Percentiles rank a stretch among this genome's conserved stretches.
phyloP scores from a whole-genome alignment of 768 basidiomycete genomes.

The Botryobasidium botryosum region DNA sequence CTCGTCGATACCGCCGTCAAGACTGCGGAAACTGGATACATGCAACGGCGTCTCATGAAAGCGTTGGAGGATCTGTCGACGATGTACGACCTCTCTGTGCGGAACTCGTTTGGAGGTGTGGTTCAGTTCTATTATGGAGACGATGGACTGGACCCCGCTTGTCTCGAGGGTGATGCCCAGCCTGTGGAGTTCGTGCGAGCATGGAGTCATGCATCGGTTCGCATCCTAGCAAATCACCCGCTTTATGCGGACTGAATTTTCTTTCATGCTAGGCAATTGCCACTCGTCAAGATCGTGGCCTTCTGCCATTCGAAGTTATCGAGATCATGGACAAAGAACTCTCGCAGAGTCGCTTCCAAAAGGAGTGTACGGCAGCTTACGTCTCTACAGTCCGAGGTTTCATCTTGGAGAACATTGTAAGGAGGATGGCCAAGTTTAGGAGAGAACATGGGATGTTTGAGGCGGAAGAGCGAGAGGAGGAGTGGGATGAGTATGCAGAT shows the following conservation, averaged over 20 bases:
- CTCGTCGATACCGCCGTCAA: conserved; percentile 99
- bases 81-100: conserved; percentile 89
- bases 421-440: conserved; percentile 47
- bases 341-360: conserved; percentile 37
- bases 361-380: conserved; percentile 56
- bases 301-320: conserved; percentile 78
- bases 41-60: conserved; percentile 98
- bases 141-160: conserved; percentile 93
- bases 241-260: background rate
- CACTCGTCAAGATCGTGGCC: conserved; percentile 37
- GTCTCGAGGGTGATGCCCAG: conserved; percentile 86
- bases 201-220: conserved; percentile 68
- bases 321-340: conserved; percentile 53
- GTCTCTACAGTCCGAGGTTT: conserved; percentile 52
- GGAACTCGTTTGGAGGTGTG: conserved; percentile 85
- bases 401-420: conserved; percentile 46
- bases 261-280: conserved; percentile 37
- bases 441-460: conserved; percentile 67
- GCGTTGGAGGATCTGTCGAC: conserved; percentile 83
- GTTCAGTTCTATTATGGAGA: conserved; percentile 97
- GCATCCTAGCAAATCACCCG: background rate
- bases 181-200: conserved; percentile 81
- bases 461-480: conserved; percentile 51
- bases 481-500: conserved; percentile 67
- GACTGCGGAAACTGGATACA: conserved; percentile 98